Evolutionary conservation across 441 rosid species (phyloP), one percentile per base, ranked within the genome.

Genomic region (Adansonia grandidieri): DNA sequence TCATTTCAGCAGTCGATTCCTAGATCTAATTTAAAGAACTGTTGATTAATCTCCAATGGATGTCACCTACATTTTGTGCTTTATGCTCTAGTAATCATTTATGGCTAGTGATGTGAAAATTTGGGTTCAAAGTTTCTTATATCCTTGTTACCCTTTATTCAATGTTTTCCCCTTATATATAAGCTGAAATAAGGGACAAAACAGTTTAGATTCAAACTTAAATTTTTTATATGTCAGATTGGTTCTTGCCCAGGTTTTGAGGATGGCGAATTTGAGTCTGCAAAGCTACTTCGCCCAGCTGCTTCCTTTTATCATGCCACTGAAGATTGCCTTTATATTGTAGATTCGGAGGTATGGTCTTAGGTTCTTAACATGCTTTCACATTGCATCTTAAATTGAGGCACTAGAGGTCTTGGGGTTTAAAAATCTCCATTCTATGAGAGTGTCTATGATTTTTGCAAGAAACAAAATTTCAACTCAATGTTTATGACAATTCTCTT

Each of bases 211-310:
- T 83, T 75, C 76, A 79, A 72, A 61, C 84, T 81, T 80, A 77
- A 63, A 44, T 75, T 75, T 76, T 84, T 86, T 86, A 67, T 89
- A 78, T 90, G 80, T 83, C 96, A 96, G 99, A 94, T 96, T 90
- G 98, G 98, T 85, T 91, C 97, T 81, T 85, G 80, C 86, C 98
- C 96, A 80, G 99, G 99, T 75, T 94, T 94, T 84, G 98, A 96
- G 89, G 99, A 96, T 87, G 99, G 98, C 50, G 95, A 89, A 74
- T 93, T 96, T 54, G 98, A 91, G 85, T 85, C 93, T 83, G 91
- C 96, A 80, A 96, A 90, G 91, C 87, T 96, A 80, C 48, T 88
- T 73, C 89, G 93, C 64, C 98, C 99, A 79, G 96, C 91, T 8
- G 91, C 96, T 51, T 85, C 97, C 69, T 85, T 89, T 74, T 96